phyloP scores from a whole-genome alignment of 2,329 filamentous ascomycete species.

The Verticillium nubilum region DNA sequence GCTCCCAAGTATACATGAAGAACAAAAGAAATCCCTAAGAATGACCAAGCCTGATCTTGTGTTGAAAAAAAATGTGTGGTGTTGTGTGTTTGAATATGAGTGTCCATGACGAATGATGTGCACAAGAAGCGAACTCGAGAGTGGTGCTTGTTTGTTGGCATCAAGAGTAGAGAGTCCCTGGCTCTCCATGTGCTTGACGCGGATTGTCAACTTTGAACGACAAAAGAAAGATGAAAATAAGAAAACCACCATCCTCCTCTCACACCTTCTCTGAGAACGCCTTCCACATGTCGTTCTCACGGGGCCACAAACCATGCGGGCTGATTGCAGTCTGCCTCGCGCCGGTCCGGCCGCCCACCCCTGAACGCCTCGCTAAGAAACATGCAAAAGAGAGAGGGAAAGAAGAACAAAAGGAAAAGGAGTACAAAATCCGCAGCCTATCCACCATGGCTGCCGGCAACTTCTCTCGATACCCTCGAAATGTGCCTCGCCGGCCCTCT shows the following conservation, averaged over 20 bases:
- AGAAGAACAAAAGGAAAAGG: conserved; percentile 6
- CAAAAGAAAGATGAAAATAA: conserved; percentile 4
- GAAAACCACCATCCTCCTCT: background rate
- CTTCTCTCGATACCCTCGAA: no score
- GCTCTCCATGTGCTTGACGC: background rate
- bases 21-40: background rate
- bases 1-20: background rate
- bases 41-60: background rate
- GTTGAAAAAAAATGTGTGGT: background rate
- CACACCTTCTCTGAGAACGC: background rate
- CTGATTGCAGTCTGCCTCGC: conserved; percentile 1
- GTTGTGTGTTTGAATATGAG: background rate
- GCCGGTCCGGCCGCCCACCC: background rate
- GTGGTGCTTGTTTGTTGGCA: background rate
- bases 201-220: background rate
- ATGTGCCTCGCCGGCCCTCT: background rate
- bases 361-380: conserved; percentile 1
- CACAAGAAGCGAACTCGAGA: background rate
- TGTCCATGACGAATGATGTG: background rate
- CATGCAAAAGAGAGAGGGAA: conserved; percentile 5
- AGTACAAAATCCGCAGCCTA: background rate
- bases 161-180: background rate
- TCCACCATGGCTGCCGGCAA: background rate
- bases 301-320: background rate
- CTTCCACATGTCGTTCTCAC: background rate